A percentile compares a stretch with the other conserved stretches of the same genome.
Evolutionary conservation across 306 rosid genomes (phyloP).

Genomic region (Abrus pulchellus): DNA sequence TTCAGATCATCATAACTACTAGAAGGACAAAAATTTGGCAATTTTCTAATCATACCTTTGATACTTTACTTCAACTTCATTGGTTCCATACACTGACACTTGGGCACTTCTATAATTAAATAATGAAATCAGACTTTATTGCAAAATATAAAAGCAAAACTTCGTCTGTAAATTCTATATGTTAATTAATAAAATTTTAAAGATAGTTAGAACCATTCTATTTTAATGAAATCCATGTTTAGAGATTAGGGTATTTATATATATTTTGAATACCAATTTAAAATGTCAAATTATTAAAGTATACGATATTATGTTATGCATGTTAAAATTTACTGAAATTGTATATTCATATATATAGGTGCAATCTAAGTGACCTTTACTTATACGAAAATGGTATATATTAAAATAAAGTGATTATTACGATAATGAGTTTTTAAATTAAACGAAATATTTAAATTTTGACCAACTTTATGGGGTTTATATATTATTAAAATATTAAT

Average conservation of each 20-base stretch:
- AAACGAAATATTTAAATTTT: too few relatives aligned
- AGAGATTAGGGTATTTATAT: not conserved
- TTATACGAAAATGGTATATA: too few relatives aligned
- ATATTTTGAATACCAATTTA: too few relatives aligned
- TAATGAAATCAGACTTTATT: too few relatives aligned
- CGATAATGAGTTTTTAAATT: too few relatives aligned
- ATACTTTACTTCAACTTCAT: not conserved
- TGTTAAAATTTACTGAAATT: too few relatives aligned
- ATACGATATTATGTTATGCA: not conserved
- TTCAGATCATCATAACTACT: conserved; percentile 1
- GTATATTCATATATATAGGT: too few relatives aligned
- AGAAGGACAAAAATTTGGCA: not conserved
- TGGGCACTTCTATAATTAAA: too few relatives aligned
- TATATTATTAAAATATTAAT: too few relatives aligned
- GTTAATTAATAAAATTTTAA: not conserved
- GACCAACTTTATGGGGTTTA: too few relatives aligned
- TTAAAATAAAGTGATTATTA: too few relatives aligned
- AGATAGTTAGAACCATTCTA: not conserved
- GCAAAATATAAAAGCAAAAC: not conserved
- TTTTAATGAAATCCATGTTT: not conserved
- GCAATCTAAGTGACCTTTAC: not conserved
- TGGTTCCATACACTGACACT: not conserved
- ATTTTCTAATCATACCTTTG: not conserved
- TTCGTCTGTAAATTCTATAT: not conserved
- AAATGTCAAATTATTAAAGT: too few relatives aligned